Conservation (phyloP, 371 early-diverging fungal species). For the Haplosporangium sp. region DNA sequence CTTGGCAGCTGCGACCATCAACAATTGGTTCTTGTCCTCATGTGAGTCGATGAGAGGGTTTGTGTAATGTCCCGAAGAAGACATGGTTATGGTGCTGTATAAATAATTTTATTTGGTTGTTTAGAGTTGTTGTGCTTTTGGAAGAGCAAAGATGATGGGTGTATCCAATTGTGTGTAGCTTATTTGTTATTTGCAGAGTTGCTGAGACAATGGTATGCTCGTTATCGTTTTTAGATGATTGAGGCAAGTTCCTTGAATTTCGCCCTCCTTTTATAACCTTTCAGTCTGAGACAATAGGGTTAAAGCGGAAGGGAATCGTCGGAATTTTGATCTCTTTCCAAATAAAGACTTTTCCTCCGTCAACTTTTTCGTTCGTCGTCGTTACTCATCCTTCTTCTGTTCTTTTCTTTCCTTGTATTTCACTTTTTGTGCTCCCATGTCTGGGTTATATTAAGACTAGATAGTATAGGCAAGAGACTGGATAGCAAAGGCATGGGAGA, state of each 20-base stretch:
- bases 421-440: background rate
- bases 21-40: conserved; percentile 18
- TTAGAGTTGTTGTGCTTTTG: background rate
- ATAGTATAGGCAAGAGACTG: too few relatives aligned
- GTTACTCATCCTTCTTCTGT: background rate
- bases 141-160: too few relatives aligned
- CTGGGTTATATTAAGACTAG: too few relatives aligned
- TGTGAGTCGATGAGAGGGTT: conserved; percentile 24
- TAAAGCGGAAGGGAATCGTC: conserved; percentile 23
- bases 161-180: too few relatives aligned
- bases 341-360: background rate
- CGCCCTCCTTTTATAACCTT: background rate
- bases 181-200: too few relatives aligned
- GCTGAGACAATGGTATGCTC: too few relatives aligned
- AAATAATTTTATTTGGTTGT: background rate
- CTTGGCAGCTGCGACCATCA: conserved; percentile 36
- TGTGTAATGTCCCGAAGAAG: conserved; percentile 15
- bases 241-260: too few relatives aligned
- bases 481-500: too few relatives aligned
- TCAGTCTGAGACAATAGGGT: conserved; percentile 10
- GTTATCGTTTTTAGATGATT: too few relatives aligned
- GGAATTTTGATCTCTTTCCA: conserved; percentile 23
- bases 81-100: background rate
- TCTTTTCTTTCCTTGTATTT: background rate
- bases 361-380: background rate